Base-by-base conservation (phyloP, 2,329 filamentous ascomycete species). In the Huntiella bhutanensis region DNA sequence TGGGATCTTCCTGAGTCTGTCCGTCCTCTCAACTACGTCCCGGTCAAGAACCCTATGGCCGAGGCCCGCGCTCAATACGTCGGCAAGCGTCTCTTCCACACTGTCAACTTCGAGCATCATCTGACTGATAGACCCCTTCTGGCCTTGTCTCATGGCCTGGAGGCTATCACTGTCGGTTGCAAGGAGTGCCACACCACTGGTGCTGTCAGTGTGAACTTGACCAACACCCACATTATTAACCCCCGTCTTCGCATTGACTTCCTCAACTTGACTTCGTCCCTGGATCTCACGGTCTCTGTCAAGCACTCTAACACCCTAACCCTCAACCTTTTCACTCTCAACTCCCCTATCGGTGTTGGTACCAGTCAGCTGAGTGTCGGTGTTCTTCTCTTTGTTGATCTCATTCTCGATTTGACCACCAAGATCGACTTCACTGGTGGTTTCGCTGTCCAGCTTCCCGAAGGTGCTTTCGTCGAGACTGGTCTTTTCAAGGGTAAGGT, bases 121-220 rank as follows among this genome's bases (percentile, higher is more conserved):
- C 11, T 34, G n/a, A 22, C 33, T 10, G 33, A 37, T 17, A 17
- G 41, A 37, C 33, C 41, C n/a, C n/a, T 41, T 5, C 22, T 28
- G 22, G 8, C 22, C 22, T 49, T 39, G 35, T 34, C 41, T 10
- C 19, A 38, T 38, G n/a, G 6, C 4, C 10, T 43, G 11, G 15
- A 22, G n/a, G 10, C 40, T 37, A 35, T 38, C 37, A 40, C 13
- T 41, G 53, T 64, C 4, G 49, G 59, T 32, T 72, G 69, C 55
- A 59, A 61, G 7, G 64, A 64, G 10, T 71, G 69, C 54, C 70
- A 68, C 54, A 60, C 70, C 39, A 64, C 66, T 52, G 71, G 70
- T 52, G 57, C 57, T n/a, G 63, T 69, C 37, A 59, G 59, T 11
- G 64, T 67, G 10, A 59, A 62, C 46, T 55, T 72, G 16, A 63